These are phyloP conservation scores for Auricularia sp. DNA, from an alignment of 768 basidiomycete genomes.

Conservation along the genomic window DNA sequence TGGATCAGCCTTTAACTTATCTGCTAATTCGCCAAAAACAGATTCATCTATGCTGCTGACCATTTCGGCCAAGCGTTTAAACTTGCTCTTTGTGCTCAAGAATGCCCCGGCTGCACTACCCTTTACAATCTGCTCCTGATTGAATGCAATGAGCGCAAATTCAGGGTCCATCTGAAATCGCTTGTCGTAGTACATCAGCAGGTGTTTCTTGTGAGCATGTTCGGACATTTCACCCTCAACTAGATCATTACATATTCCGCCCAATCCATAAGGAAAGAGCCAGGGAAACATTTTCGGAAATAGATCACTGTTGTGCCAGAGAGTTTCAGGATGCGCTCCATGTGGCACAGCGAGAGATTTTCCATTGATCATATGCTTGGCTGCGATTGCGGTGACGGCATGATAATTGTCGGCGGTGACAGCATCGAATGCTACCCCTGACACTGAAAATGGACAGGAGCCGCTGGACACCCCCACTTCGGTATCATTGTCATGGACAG, in stretches of 20 bases:
- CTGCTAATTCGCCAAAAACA: slow-evolving; percentile 24
- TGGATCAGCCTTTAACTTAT: slow-evolving; percentile 23
- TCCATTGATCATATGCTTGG: background rate
- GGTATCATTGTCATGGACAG: slow-evolving; percentile 18
- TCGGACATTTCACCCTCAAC: background rate
- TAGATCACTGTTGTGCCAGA: background rate
- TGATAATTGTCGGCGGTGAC: background rate
- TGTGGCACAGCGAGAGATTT: background rate
- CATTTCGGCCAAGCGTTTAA: slow-evolving; percentile 19
- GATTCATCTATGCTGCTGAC: slow-evolving; percentile 25
- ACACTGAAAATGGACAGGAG: slow-evolving; percentile 15
- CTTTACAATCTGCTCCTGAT: slow-evolving; percentile 28
- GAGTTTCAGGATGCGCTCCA: background rate
- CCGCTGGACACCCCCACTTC: slow-evolving; percentile 11
- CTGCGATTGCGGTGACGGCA: background rate
- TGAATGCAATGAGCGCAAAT: slow-evolving; percentile 32
- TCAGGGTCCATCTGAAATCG: slow-evolving; percentile 29
- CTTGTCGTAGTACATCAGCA: slow-evolving; percentile 32
- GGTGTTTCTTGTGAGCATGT: slow-evolving; percentile 16
- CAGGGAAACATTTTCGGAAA: background rate
- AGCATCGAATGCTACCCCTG: slow-evolving; percentile 7
- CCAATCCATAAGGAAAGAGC: slow-evolving; percentile 5
- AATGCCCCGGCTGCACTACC: slow-evolving; percentile 19
- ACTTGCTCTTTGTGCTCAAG: slow-evolving; percentile 18
- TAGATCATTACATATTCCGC: background rate